Percentiles rank a stretch among this genome's conserved stretches.
These are phyloP conservation scores for Magnaporthiopsis poae DNA, from an alignment of 2,329 filamentous ascomycete genomes.

Conservation along the genomic window DNA sequence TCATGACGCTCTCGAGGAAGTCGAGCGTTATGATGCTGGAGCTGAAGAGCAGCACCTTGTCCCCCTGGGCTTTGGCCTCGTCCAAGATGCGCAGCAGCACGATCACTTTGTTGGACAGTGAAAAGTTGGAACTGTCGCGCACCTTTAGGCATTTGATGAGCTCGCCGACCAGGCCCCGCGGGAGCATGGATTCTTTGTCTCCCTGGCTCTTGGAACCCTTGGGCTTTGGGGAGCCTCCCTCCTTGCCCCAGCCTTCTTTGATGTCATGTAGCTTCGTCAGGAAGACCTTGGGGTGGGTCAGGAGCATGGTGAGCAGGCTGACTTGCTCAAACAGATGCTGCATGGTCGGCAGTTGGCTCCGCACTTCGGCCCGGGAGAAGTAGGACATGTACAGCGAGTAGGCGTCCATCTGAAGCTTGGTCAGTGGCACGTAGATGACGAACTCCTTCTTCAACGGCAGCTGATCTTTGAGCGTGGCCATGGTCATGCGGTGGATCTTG, in stretches of 20 bases:
- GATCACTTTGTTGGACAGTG: slow-evolving; percentile 57
- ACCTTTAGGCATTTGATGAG: slow-evolving; percentile 27
- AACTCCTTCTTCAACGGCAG: slow-evolving; percentile 74
- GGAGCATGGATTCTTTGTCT: slow-evolving; percentile 14
- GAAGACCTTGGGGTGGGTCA: slow-evolving; percentile 44
- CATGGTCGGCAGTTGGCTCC: neutral
- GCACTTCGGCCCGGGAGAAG: neutral
- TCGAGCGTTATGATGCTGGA: slow-evolving; percentile 61
- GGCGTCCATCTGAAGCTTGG: slow-evolving; percentile 49
- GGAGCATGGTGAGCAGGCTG: slow-evolving; percentile 36
- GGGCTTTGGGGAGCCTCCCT: slow-evolving; percentile 6
- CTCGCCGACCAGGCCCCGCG: slow-evolving; percentile 20
- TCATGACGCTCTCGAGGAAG: slow-evolving; percentile 54
- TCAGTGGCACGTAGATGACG: slow-evolving; percentile 64
- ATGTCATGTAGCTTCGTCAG: slow-evolving; percentile 23
- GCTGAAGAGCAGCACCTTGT: slow-evolving; percentile 75
- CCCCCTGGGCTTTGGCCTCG: slow-evolving; percentile 48
- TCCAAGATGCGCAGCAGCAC: slow-evolving; percentile 62
- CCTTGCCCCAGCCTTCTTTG: slow-evolving; percentile 9
- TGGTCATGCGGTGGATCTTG: slow-evolving; percentile 68
- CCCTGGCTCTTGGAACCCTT: neutral
- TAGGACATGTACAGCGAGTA: slow-evolving; percentile 44
- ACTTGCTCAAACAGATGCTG: slow-evolving; percentile 27
- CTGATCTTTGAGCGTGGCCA: slow-evolving; percentile 51
- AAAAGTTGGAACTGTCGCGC: slow-evolving; percentile 33